Percentiles rank a stretch among this genome's conserved stretches.
These are phyloP conservation scores for Leccinum variabile DNA, from an alignment of 1,284 basidiomycete genomes.

Conservation along the genomic window DNA sequence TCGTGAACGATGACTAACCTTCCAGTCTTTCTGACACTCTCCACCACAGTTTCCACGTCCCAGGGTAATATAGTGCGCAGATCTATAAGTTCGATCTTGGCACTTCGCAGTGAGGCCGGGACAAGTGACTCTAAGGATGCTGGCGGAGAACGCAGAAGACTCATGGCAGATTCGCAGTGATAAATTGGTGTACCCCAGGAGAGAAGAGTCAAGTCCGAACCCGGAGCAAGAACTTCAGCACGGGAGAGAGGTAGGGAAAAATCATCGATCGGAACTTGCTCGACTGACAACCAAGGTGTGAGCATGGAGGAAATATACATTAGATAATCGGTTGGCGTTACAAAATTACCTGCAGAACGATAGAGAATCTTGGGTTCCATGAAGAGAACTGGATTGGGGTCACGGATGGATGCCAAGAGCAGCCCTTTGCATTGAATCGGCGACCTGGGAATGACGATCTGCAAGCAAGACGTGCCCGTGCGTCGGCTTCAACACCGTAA, in stretches of 20 bases:
- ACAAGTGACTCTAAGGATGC: slow-evolving; percentile 66
- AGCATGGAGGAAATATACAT: slow-evolving; percentile 9
- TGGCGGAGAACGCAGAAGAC: slow-evolving; percentile 68
- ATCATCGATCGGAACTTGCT: slow-evolving; percentile 90
- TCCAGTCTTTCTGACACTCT: slow-evolving; percentile 82
- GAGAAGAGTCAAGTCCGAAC: slow-evolving; percentile 84
- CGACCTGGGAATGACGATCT: slow-evolving; percentile 90
- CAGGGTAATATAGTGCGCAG: slow-evolving; percentile 88
- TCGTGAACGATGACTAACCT: slow-evolving; percentile 90
- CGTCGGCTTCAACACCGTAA: slow-evolving; percentile 1
- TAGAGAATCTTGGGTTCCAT: slow-evolving; percentile 95
- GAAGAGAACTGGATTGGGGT: slow-evolving; percentile 92
- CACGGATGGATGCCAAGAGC: slow-evolving; percentile 80
- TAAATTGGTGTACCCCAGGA: slow-evolving; percentile 93
- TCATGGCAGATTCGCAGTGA: slow-evolving; percentile 81
- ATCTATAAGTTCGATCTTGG: slow-evolving; percentile 88
- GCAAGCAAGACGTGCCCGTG: neutral
- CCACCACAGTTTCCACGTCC: slow-evolving; percentile 79
- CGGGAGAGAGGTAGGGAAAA: slow-evolving; percentile 77
- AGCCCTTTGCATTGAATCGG: slow-evolving; percentile 95
- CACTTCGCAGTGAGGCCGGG: slow-evolving; percentile 64
- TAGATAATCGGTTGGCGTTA: neutral
- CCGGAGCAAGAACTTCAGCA: slow-evolving; percentile 74
- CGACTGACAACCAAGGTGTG: slow-evolving; percentile 51
- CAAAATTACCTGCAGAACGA: slow-evolving; percentile 63